Evolutionary conservation across 352 stramenopile species (phyloP), one percentile per base, ranked within the genome.

Genomic region (Globisporangium middletonii): DNA sequence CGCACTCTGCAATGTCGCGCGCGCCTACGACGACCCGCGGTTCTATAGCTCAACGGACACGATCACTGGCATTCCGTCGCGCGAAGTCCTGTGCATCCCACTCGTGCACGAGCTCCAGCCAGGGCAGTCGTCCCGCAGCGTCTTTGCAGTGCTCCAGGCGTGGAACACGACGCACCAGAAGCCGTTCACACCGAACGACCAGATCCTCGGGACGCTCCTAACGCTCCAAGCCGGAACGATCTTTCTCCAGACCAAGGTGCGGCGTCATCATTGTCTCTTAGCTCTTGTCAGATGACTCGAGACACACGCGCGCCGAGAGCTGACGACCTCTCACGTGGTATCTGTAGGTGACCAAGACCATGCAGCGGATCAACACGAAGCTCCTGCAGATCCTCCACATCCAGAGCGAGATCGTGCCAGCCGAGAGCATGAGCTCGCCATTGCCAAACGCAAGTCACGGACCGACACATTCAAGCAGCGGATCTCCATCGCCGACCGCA

Each of bases 21-120:
- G 72, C 8, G 79, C 82, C 12, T 89, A 88, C 54, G 82, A 92
- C 26, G 82, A 92, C 30, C 68, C 82, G 2, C 75, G 79, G 0
- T 92, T 89, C 59, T 89, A 84, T 55, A 92, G 82, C 60, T 68
- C 82, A 1, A 85, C 72, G n/a, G 82, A 92, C 58, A 79, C 79
- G 3, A 73, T 87, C 73, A 89, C 78, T 0, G 60, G 69, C 3
- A 79, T 73, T 1, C 72, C 68, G 15, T 88, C 79, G 18, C 72
- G 69, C 0, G 77, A 92, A 52, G 67, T 92, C 9, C 57, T 92
- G 27, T 88, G 76, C 37, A 71, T 92, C 45, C 82, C 82, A 0
- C 60, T 92, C 23, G 75, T 82, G 1, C 75, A 86, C 45, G 75
- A 88, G 38, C 71, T 86, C 0, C 70, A 81, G 23, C 44, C 62